phyloP scores from a whole-genome alignment of 208 protist genomes.

The Leishmania amazonensis region DNA sequence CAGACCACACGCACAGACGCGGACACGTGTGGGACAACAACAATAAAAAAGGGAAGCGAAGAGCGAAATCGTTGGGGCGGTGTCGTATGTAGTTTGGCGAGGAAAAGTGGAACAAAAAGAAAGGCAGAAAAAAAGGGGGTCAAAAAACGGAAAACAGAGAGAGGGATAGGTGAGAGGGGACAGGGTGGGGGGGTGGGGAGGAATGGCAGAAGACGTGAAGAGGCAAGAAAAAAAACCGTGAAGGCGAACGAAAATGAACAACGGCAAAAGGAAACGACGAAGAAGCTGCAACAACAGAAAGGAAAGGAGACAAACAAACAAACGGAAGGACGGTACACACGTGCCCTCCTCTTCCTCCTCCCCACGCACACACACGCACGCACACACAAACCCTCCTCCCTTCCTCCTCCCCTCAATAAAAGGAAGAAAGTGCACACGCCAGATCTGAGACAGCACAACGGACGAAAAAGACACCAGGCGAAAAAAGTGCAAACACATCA shows the following conservation, averaged over 20 bases:
- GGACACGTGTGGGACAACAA: too few relatives aligned
- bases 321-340: not conserved
- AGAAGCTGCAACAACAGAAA: not conserved
- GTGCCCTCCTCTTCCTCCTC: not conserved
- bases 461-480: not conserved
- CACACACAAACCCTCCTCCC: not conserved
- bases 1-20: not conserved
- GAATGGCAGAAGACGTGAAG: not conserved
- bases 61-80: not conserved
- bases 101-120: not conserved
- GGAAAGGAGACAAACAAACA: not conserved
- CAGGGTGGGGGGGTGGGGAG: too few relatives aligned
- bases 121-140: not conserved
- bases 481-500: not conserved
- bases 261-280: not conserved
- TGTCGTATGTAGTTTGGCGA: not conserved
- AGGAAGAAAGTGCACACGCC: not conserved
- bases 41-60: not conserved
- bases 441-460: not conserved
- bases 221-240: not conserved
- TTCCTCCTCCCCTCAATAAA: not conserved
- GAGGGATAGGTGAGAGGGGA: not conserved
- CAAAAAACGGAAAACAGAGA: not conserved
- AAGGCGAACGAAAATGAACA: not conserved
- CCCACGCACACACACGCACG: not conserved